Evolutionary conservation across 108 stramenopile species (phyloP).

Genomic region (Cyclostephanos tholiformis): DNA sequence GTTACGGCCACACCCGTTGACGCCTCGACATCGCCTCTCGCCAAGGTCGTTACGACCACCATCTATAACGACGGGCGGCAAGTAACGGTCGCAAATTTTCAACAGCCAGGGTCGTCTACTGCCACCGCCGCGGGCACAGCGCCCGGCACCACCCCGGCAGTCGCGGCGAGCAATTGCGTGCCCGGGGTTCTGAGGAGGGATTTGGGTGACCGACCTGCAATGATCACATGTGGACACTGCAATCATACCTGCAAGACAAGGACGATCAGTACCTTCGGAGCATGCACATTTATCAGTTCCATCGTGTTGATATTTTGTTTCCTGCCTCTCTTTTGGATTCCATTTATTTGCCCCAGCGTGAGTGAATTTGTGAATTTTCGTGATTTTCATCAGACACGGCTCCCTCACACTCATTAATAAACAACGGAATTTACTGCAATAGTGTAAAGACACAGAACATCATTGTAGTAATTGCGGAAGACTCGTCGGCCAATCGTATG

Average conservation of each 20-base stretch:
- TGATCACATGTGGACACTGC: conserved; percentile 36
- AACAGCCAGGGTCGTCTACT: conserved; percentile 5
- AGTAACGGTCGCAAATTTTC: conserved; percentile 45
- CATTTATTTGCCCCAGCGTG: conserved; percentile 32
- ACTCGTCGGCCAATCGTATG: conserved; percentile 24
- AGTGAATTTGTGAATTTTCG: conserved; percentile 4
- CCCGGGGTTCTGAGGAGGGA: conserved; percentile 25
- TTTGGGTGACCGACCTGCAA: conserved; percentile 27
- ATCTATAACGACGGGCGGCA: conserved; percentile 40
- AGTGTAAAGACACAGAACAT: conserved; percentile 41
- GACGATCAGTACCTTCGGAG: conserved; percentile 16
- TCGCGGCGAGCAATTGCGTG: neutral
- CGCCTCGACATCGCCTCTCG: conserved; percentile 11
- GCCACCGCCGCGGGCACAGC: conserved; percentile 6
- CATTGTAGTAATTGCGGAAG: conserved; percentile 45
- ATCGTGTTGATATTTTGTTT: conserved; percentile 28
- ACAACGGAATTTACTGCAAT: too few species aligned
- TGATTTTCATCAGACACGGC: neutral
- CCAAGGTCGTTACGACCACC: conserved; percentile 32
- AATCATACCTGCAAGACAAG: conserved; percentile 20
- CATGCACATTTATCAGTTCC: conserved; percentile 39
- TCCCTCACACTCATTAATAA: conserved; percentile 2
- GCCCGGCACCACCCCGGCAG: conserved; percentile 10
- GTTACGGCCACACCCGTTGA: conserved; percentile 10
- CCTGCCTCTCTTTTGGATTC: conserved; percentile 44